Evolutionary conservation across 495 filamentous ascomycete species (phyloP).

Genomic region (Penicillium arizonense): DNA sequence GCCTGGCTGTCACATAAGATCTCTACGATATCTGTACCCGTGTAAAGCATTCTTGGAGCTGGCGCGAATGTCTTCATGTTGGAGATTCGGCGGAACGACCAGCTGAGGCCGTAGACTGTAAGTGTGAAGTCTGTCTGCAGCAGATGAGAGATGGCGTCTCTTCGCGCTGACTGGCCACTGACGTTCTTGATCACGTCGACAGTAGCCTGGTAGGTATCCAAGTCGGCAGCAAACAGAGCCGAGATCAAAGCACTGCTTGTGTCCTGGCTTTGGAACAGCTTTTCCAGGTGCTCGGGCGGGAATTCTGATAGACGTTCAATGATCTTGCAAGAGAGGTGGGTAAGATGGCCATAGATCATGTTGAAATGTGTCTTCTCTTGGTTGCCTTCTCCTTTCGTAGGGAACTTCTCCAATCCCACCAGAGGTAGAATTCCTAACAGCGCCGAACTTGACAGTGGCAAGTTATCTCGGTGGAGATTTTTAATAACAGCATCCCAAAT

Average conservation of each 20-base stretch:
- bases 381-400: slow-evolving; percentile 44
- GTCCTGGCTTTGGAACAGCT: slow-evolving; percentile 60
- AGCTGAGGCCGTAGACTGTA: slow-evolving; percentile 58
- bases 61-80: slow-evolving; percentile 62
- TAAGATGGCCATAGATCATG: slow-evolving; percentile 63
- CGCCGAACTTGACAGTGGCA: slow-evolving; percentile 65
- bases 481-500: slow-evolving; percentile 78
- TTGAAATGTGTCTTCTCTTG: slow-evolving; percentile 70
- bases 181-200: slow-evolving; percentile 78
- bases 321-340: slow-evolving; percentile 65
- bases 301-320: slow-evolving; percentile 78
- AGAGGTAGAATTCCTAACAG: slow-evolving; percentile 69
- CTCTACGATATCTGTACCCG: slow-evolving; percentile 71
- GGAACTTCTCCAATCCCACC: slow-evolving; percentile 70
- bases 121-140: slow-evolving; percentile 62
- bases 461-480: slow-evolving; percentile 60
- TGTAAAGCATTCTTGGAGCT: slow-evolving; percentile 68
- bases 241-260: slow-evolving; percentile 66
- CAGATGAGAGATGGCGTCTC: slow-evolving; percentile 72
- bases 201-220: slow-evolving; percentile 68
- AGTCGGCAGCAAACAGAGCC: slow-evolving; percentile 66
- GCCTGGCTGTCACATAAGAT: slow-evolving; percentile 78
- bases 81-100: slow-evolving; percentile 56
- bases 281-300: slow-evolving; percentile 56
- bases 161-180: slow-evolving; percentile 65